Evolutionary conservation across 371 early-diverging fungal genomes (phyloP).

Genomic region (Racocetra persica): DNA sequence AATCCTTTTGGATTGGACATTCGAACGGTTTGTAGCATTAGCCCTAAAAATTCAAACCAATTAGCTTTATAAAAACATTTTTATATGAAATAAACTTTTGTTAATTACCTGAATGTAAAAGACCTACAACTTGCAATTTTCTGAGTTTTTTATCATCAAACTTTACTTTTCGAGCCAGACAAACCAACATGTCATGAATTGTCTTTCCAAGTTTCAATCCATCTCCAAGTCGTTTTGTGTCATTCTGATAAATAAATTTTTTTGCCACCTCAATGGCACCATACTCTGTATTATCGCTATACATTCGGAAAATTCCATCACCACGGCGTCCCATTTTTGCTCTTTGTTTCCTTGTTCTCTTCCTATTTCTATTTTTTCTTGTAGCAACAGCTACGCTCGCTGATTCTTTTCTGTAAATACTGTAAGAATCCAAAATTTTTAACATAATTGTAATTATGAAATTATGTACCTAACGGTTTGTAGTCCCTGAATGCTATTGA

Average conservation of each 20-base stretch:
- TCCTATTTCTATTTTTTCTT: background rate
- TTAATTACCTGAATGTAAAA: conserved; percentile 8
- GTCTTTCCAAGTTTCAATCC: conserved; percentile 32
- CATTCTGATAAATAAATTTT: conserved; percentile 8
- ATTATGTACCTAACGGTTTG: conserved; percentile 24
- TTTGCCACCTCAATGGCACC: conserved; percentile 21
- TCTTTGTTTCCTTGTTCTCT: background rate
- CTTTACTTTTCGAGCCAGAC: too few species aligned
- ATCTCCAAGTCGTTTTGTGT: conserved; percentile 6
- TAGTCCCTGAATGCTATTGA: background rate
- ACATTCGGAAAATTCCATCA: conserved; percentile 30
- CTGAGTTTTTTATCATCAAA: too few species aligned
- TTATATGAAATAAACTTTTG: background rate
- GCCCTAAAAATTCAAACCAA: background rate
- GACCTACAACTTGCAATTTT: background rate
- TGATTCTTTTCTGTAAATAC: conserved; percentile 22
- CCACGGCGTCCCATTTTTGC: conserved; percentile 5
- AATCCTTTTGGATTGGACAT: conserved; percentile 8
- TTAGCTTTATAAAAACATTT: background rate
- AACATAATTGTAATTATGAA: background rate
- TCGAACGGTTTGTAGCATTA: background rate
- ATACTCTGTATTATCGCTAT: conserved; percentile 19
- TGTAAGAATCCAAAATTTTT: background rate
- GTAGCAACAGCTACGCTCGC: background rate
- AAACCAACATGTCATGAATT: conserved; percentile 1